These are phyloP conservation scores for Pelargonium fulgidum DNA, from an alignment of 441 rosid genomes.

Conservation along the genomic window DNA sequence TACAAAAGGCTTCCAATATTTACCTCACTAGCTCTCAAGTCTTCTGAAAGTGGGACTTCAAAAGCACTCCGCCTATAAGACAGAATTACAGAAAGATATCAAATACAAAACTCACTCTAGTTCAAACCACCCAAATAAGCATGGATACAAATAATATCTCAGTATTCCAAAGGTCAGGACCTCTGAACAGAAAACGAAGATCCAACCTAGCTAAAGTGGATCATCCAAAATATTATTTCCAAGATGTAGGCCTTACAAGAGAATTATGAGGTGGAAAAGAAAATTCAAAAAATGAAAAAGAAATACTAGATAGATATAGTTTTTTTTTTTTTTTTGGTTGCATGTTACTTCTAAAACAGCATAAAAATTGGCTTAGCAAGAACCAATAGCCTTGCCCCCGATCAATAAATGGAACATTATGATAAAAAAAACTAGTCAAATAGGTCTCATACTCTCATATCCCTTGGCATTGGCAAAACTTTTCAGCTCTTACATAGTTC, in stretches of 20 bases:
- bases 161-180: slow-evolving; percentile 15
- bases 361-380: no score
- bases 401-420: no score
- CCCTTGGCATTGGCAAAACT: no score
- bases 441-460: no score
- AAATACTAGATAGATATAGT: neutral
- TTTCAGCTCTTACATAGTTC: no score
- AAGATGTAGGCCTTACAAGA: neutral
- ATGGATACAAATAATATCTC: slow-evolving; percentile 12
- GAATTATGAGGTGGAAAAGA: slow-evolving; percentile 1
- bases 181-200: slow-evolving; percentile 9
- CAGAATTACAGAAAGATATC: neutral
- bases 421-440: no score
- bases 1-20: slow-evolving; percentile 3
- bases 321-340: no score
- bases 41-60: slow-evolving; percentile 27
- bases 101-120: slow-evolving; percentile 7
- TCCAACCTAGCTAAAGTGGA: neutral
- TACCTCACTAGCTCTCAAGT: slow-evolving; percentile 45
- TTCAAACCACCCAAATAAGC: slow-evolving; percentile 13
- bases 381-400: no score
- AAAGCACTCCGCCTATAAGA: slow-evolving; percentile 36
- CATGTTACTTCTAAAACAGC: no score
- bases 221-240: neutral
- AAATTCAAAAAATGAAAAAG: neutral